Percentiles rank a stretch among this genome's conserved stretches.
These are phyloP conservation scores for Antrodiella citrinella DNA, from an alignment of 768 basidiomycete genomes.

Conservation along the genomic window DNA sequence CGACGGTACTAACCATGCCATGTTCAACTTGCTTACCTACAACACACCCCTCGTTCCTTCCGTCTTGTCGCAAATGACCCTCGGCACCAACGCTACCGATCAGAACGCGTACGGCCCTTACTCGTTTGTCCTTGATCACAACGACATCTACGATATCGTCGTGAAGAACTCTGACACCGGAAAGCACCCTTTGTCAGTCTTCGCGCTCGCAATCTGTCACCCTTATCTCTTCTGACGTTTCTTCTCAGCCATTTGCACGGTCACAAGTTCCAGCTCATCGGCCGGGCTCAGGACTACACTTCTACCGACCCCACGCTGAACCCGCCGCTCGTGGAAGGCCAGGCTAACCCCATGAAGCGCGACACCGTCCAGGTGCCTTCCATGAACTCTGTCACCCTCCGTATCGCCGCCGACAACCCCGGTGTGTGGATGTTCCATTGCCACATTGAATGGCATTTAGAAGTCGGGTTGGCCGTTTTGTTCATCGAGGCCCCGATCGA, in stretches of 20 bases:
- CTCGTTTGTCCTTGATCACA: slow-evolving; percentile 67
- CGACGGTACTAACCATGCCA: slow-evolving; percentile 81
- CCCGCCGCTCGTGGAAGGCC: slow-evolving; percentile 70
- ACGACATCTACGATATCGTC: slow-evolving; percentile 72
- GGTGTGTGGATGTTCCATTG: slow-evolving; percentile 86
- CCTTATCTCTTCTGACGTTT: neutral
- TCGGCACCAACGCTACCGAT: slow-evolving; percentile 67
- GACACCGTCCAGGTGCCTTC: slow-evolving; percentile 80
- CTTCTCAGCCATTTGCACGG: slow-evolving; percentile 77
- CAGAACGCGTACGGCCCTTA: slow-evolving; percentile 69
- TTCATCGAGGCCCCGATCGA: slow-evolving; percentile 76
- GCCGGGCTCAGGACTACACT: slow-evolving; percentile 60
- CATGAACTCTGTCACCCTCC: slow-evolving; percentile 59
- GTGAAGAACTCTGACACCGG: slow-evolving; percentile 65
- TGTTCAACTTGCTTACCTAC: slow-evolving; percentile 62
- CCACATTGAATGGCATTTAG: slow-evolving; percentile 83
- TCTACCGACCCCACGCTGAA: slow-evolving; percentile 71
- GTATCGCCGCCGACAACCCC: slow-evolving; percentile 85
- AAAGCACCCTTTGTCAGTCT: slow-evolving; percentile 76
- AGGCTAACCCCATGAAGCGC: slow-evolving; percentile 84
- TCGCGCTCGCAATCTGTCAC: neutral
- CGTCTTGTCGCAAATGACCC: slow-evolving; percentile 65
- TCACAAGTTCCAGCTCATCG: slow-evolving; percentile 78
- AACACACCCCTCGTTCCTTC: slow-evolving; percentile 67
- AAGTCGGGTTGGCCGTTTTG: slow-evolving; percentile 76